Percentiles rank a stretch among this genome's conserved stretches.
phyloP scores from a whole-genome alignment of 768 basidiomycete genomes.

The Tulasnella sp. region DNA sequence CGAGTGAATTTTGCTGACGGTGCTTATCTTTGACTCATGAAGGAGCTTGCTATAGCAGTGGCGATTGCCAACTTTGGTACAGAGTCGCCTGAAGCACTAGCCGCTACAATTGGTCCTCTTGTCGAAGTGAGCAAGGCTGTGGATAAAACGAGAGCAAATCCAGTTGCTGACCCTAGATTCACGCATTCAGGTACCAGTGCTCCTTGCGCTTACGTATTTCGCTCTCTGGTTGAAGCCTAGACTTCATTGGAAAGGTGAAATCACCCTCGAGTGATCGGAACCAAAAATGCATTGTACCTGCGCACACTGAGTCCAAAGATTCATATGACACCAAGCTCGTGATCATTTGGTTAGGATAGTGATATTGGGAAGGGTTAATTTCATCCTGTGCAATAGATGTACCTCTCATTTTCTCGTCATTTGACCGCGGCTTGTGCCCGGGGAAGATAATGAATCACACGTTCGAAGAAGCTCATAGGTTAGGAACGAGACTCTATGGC shows the following conservation, averaged over 20 bases:
- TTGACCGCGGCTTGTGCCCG: too few relatives aligned
- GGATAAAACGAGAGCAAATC: too few relatives aligned
- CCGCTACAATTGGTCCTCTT: conserved; percentile 71
- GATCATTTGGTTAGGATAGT: too few relatives aligned
- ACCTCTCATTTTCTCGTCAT: too few relatives aligned
- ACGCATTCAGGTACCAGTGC: conserved; percentile 40
- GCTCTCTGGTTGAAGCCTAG: conserved; percentile 41
- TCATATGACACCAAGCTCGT: background rate
- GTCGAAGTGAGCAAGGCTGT: conserved; percentile 47
- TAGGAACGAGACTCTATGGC: background rate
- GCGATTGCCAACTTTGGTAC: conserved; percentile 71
- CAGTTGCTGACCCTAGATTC: too few relatives aligned
- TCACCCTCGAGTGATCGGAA: background rate
- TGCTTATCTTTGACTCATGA: background rate
- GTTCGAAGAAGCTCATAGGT: background rate
- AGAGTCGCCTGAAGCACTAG: conserved; percentile 68
- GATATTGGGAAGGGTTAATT: too few relatives aligned
- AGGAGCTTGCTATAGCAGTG: conserved; percentile 80
- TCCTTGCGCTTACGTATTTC: conserved; percentile 60
- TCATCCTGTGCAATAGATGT: too few relatives aligned
- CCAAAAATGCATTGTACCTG: background rate
- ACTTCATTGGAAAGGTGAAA: conserved; percentile 37
- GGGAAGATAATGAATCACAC: background rate
- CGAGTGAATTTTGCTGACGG: background rate
- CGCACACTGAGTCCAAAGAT: too few relatives aligned